phyloP scores from a whole-genome alignment of 371 early-diverging fungal species.

The Rhizopus arrhizus region DNA sequence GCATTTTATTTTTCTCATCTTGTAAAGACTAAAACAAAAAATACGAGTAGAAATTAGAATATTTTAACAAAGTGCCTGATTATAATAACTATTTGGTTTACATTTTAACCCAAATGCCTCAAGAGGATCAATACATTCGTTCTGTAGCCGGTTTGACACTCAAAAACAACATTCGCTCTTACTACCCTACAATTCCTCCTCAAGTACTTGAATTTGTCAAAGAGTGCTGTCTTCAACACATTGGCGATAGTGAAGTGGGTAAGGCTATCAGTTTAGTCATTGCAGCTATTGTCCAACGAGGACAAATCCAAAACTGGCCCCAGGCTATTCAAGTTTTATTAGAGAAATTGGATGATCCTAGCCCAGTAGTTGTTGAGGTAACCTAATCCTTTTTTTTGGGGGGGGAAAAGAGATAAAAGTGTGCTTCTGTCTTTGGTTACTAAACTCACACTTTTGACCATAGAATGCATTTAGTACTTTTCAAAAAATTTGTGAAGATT shows the following conservation, averaged over 20 bases:
- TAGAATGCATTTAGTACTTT: constrained; percentile 86
- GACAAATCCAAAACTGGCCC: constrained; percentile 78
- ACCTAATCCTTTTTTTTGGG: constrained; percentile 5
- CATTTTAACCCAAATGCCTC: constrained; percentile 77
- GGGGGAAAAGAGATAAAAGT: constrained; percentile 1
- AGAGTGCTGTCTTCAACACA: constrained; percentile 64
- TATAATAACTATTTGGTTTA: constrained; percentile 88
- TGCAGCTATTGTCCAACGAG: constrained; percentile 77
- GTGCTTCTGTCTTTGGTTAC: background rate
- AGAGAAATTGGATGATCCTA: constrained; percentile 69
- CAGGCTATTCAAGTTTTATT: constrained; percentile 79
- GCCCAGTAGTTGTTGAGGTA: constrained; percentile 79
- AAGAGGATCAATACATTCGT: constrained; percentile 65
- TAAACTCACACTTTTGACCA: background rate
- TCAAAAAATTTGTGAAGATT: constrained; percentile 93
- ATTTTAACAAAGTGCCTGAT: constrained; percentile 83
- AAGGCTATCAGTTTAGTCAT: constrained; percentile 71
- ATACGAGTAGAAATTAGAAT: constrained; percentile 72
- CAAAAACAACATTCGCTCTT: constrained; percentile 81
- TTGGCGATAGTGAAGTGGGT: constrained; percentile 81
- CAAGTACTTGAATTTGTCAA: constrained; percentile 77
- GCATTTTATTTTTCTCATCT: too few species aligned
- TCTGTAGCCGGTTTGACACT: constrained; percentile 87
- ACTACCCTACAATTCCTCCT: constrained; percentile 64
- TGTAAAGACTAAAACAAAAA: background rate